A percentile compares a stretch with the other conserved stretches of the same genome.
Conservation (phyloP, 352 stramenopile genomes). For the Phytopythium ostracodes region DNA sequence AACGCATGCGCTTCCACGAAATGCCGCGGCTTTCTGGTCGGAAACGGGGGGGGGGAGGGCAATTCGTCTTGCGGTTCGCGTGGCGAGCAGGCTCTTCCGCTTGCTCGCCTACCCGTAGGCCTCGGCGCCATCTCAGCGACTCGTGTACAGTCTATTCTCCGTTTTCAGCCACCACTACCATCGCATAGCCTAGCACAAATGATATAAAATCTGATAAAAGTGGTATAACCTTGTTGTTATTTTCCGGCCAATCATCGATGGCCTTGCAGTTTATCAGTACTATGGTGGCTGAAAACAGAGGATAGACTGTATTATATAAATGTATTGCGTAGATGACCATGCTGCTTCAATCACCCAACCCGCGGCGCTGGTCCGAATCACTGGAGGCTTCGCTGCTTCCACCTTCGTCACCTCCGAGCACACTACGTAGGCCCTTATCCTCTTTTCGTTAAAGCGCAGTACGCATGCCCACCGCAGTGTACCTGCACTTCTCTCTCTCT, state of each 20-base stretch:
- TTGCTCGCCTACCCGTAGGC: background rate
- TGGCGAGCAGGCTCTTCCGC: background rate
- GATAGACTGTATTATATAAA: too few species aligned
- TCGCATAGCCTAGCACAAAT: too few species aligned
- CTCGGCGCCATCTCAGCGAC: background rate
- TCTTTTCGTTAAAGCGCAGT: background rate
- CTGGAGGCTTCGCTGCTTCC: background rate
- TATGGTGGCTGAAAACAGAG: background rate
- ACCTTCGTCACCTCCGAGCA: background rate
- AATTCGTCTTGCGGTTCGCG: background rate
- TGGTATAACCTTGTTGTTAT: too few species aligned
- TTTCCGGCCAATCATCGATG: too few species aligned
- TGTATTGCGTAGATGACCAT: background rate
- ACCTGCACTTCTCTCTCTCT: too few species aligned
- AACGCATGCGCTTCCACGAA: background rate
- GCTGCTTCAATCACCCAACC: conserved; percentile 4
- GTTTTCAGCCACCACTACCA: too few species aligned
- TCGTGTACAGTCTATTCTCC: too few species aligned
- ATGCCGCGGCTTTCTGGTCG: background rate
- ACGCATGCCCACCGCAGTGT: too few species aligned
- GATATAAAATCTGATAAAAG: too few species aligned
- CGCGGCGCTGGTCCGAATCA: conserved; percentile 6
- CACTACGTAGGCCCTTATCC: background rate
- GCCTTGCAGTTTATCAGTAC: too few species aligned
- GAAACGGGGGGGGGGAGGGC: background rate